These are phyloP conservation scores for Myriangium duriaei DNA, from an alignment of 2,329 filamentous ascomycete species.

Conservation along the genomic window DNA sequence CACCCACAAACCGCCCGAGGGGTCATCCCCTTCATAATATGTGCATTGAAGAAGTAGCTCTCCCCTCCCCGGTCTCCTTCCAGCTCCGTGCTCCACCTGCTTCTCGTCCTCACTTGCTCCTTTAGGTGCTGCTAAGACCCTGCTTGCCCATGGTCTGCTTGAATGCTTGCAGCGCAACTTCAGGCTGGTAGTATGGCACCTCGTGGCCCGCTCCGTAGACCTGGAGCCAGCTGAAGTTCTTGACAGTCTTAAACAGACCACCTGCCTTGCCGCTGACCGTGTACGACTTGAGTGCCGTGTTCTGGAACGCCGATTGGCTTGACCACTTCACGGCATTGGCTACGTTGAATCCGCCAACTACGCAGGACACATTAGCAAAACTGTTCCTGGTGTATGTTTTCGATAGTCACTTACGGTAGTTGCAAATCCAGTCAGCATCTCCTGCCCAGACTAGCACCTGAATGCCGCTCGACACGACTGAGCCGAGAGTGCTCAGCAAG, in stretches of 20 bases:
- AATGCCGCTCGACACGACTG: slow-evolving; percentile 24
- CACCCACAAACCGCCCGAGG: too few species aligned
- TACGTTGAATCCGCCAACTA: slow-evolving; percentile 34
- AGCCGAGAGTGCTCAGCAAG: slow-evolving; percentile 4
- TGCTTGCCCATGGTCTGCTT: slow-evolving; percentile 32
- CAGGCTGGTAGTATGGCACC: slow-evolving; percentile 28
- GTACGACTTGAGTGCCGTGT: slow-evolving; percentile 29
- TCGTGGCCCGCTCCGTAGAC: slow-evolving; percentile 31
- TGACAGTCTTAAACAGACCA: slow-evolving; percentile 40
- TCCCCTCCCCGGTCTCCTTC: too few species aligned
- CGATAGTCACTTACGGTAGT: slow-evolving; percentile 31
- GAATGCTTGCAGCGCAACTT: slow-evolving; percentile 34
- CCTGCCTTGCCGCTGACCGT: slow-evolving; percentile 35
- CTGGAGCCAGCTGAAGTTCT: slow-evolving; percentile 34
- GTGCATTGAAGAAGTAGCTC: too few species aligned
- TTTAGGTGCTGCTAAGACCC: slow-evolving; percentile 25
- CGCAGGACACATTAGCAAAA: background rate
- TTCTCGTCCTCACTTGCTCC: background rate
- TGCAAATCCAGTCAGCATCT: slow-evolving; percentile 47
- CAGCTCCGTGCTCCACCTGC: background rate
- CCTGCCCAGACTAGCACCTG: slow-evolving; percentile 43
- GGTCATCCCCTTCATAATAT: too few species aligned
- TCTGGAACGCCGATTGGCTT: slow-evolving; percentile 29
- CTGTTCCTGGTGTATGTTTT: background rate
- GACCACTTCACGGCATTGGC: slow-evolving; percentile 30